phyloP scores from a whole-genome alignment of 2,329 filamentous ascomycete genomes.

The Colletotrichum sp. region DNA sequence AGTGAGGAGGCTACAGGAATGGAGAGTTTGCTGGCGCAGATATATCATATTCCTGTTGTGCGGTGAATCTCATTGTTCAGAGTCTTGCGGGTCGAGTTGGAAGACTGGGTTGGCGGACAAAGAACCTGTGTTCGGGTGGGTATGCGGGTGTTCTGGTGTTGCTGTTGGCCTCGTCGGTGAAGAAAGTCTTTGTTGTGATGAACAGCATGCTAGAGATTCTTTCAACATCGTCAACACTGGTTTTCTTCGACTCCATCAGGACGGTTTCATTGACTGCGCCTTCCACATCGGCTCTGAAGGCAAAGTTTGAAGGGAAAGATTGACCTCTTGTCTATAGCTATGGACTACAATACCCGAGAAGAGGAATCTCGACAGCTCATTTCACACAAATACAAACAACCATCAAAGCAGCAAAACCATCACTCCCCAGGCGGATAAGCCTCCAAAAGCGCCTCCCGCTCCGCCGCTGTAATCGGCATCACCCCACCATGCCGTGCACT shows the following conservation, averaged over 20 bases:
- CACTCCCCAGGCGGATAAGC: neutral
- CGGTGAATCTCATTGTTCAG: neutral
- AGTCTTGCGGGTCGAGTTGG: neutral
- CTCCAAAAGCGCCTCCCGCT: neutral
- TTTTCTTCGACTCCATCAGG: neutral
- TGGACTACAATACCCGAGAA: neutral
- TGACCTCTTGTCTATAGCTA: accelerated
- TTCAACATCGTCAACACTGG: accelerated
- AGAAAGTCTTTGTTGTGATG: neutral
- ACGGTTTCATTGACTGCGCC: neutral
- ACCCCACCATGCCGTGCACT: neutral
- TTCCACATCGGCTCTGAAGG: neutral
- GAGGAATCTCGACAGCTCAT: neutral
- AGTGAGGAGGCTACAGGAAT: too few species aligned
- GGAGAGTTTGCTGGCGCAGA: neutral
- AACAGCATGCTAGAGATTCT: neutral
- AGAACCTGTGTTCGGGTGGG: neutral
- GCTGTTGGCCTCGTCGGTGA: neutral
- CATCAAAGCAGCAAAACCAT: neutral
- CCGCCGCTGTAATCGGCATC: neutral
- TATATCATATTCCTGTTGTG: accelerated
- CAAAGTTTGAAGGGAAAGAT: neutral
- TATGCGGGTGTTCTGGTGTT: neutral
- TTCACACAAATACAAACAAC: accelerated
- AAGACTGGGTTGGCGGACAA: neutral